Percentiles rank a stretch among this genome's conserved stretches.
Evolutionary conservation across 495 filamentous ascomycete species (phyloP).

Genomic region (Friedmanniomyces endolithicus): DNA sequence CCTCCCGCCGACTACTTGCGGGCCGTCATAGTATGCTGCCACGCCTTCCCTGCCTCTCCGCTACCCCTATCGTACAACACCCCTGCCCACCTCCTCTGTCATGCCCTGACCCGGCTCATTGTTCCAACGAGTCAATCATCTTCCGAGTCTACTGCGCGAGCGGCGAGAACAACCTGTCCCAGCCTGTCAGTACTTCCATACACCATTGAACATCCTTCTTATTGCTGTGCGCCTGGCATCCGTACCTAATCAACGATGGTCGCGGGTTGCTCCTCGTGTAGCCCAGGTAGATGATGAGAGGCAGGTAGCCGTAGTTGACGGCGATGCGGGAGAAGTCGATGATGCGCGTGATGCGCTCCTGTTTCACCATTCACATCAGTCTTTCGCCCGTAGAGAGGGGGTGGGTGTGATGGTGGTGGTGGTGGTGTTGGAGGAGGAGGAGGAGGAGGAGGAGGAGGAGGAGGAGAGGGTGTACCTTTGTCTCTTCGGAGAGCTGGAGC

Average conservation of each 20-base stretch:
- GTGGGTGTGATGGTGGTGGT: background rate
- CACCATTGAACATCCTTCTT: no score
- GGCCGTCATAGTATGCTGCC: no score
- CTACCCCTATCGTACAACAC: no score
- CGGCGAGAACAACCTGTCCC: slow-evolving; percentile 31
- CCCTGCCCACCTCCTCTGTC: no score
- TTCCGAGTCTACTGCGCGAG: slow-evolving; percentile 22
- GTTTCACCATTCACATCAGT: slow-evolving; percentile 14
- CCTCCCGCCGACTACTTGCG: no score
- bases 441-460: background rate
- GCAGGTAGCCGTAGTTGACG: slow-evolving; percentile 98
- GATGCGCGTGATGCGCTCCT: slow-evolving; percentile 94
- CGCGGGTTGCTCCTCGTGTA: slow-evolving; percentile 88
- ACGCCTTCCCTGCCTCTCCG: no score
- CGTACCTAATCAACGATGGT: slow-evolving; percentile 81
- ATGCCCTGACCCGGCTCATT: no score
- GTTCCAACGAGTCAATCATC: background rate
- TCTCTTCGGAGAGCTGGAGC: slow-evolving; percentile 89
- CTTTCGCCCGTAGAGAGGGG: background rate
- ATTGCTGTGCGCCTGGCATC: background rate
- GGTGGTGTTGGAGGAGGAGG: background rate
- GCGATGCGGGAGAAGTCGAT: slow-evolving; percentile 88
- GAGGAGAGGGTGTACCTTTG: slow-evolving; percentile 50
- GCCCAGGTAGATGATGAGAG: slow-evolving; percentile 92
- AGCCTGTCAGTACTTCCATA: background rate